phyloP scores from a whole-genome alignment of 2,329 filamentous ascomycete genomes.

The Byssochlamys sp. region DNA sequence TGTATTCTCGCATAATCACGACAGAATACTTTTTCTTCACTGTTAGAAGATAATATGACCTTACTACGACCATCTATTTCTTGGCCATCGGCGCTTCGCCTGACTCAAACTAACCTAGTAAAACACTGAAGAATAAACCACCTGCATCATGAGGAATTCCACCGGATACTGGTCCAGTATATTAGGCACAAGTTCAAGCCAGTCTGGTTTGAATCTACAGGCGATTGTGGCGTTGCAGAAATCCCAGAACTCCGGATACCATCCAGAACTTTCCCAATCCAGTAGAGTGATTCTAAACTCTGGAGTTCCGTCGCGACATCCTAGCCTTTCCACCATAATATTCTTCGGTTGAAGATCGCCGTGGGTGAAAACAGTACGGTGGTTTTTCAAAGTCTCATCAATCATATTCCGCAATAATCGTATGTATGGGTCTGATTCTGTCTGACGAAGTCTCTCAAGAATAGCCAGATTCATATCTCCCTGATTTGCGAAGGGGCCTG shows the following conservation, averaged over 20 bases:
- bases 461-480: constrained; percentile 9
- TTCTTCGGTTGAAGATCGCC: constrained; percentile 12
- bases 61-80: too few relatives aligned
- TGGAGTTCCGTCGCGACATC: background rate
- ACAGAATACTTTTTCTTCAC: too few relatives aligned
- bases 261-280: constrained; percentile 10
- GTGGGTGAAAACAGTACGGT: constrained; percentile 11
- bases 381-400: constrained; percentile 8
- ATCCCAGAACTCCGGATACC: constrained; percentile 12
- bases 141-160: constrained; percentile 5
- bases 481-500: constrained; percentile 9
- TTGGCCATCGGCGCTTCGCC: too few relatives aligned
- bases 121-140: constrained; percentile 4
- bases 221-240: constrained; percentile 10
- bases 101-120: background rate
- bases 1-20: too few relatives aligned
- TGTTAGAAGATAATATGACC: too few relatives aligned
- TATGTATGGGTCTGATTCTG: constrained; percentile 10
- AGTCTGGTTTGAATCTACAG: constrained; percentile 6
- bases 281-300: background rate
- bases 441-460: constrained; percentile 5
- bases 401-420: constrained; percentile 4
- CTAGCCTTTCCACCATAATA: constrained; percentile 7
- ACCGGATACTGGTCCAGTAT: constrained; percentile 7
- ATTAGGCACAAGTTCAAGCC: constrained; percentile 9